A percentile compares a stretch with the other conserved stretches of the same genome.
Evolutionary conservation across 176 grass and related monocot genomes (phyloP).

Genomic region (Zea luxurians): DNA sequence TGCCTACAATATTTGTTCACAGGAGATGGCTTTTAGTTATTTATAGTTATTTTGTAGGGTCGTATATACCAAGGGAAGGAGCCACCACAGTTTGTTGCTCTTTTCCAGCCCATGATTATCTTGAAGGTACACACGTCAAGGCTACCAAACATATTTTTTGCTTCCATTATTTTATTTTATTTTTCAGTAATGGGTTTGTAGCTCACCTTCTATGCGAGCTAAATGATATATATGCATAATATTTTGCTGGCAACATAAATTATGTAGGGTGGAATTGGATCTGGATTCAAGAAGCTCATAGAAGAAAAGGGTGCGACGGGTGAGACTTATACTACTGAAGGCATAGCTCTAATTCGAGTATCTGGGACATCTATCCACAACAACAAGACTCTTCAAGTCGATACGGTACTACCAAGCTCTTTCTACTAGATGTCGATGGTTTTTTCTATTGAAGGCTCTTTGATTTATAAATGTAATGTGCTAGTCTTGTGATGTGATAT

Average conservation of each 20-base stretch:
- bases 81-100: conserved; percentile 87
- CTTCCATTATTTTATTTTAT: conserved; percentile 23
- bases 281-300: conserved; percentile 70
- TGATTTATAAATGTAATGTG: not conserved
- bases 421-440: conserved; percentile 14
- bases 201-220: not conserved
- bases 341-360: conserved; percentile 78
- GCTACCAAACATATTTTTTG: not conserved
- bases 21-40: conserved; percentile 43
- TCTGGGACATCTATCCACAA: conserved; percentile 77
- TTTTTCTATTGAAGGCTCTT: conserved; percentile 9
- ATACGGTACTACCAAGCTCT: conserved; percentile 56
- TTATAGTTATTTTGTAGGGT: conserved; percentile 49
- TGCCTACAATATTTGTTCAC: conserved; percentile 31
- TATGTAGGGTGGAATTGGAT: conserved; percentile 71
- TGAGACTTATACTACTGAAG: conserved; percentile 73
- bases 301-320: conserved; percentile 57
- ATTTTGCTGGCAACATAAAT: conserved; percentile 22
- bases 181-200: conserved; percentile 2
- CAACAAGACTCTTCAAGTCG: conserved; percentile 89
- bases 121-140: conserved; percentile 63
- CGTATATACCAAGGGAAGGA: conserved; percentile 91
- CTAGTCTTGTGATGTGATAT: not conserved
- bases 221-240: conserved; percentile 5
- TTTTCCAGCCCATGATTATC: conserved; percentile 95